Conservation (phyloP, 2,329 filamentous ascomycete species). For the Scedosporium dehoogii region DNA sequence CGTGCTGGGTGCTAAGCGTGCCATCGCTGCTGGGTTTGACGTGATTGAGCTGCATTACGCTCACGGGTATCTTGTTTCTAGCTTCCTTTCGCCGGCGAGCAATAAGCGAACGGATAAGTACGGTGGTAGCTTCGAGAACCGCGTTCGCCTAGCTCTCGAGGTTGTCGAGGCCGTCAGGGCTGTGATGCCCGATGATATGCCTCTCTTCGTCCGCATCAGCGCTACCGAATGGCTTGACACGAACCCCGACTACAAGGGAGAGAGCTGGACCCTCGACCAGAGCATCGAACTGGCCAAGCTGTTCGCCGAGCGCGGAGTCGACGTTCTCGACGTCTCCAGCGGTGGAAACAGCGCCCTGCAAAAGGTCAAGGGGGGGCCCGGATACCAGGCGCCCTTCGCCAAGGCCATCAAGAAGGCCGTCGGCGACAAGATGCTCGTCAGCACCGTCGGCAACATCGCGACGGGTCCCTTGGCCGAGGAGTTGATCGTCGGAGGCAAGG, state of each 20-base stretch:
- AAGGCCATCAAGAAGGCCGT: conserved; percentile 62
- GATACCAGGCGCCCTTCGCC: conserved; percentile 63
- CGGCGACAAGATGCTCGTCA: conserved; percentile 43
- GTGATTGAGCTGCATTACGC: conserved; percentile 66
- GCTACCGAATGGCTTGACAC: conserved; percentile 67
- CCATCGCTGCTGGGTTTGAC: conserved; percentile 57
- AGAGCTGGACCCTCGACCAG: conserved; percentile 59
- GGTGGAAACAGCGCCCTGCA: conserved; percentile 54
- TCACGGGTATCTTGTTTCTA: conserved; percentile 66
- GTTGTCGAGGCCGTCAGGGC: conserved; percentile 51
- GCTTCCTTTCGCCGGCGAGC: conserved; percentile 58
- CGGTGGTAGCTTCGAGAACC: conserved; percentile 63
- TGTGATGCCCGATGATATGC: conserved; percentile 56
- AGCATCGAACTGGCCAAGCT: conserved; percentile 52
- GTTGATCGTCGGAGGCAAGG: conserved; percentile 26
- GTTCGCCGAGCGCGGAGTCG: conserved; percentile 57
- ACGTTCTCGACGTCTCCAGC: conserved; percentile 63
- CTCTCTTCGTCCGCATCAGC: conserved; percentile 63
- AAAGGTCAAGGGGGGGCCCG: conserved; percentile 48
- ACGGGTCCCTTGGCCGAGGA: conserved; percentile 34
- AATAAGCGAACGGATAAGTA: conserved; percentile 62
- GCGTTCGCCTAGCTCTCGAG: conserved; percentile 58
- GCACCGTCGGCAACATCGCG: conserved; percentile 39
- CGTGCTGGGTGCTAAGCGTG: conserved; percentile 39
- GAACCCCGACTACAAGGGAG: conserved; percentile 37